A percentile compares a stretch with the other conserved stretches of the same genome.
Evolutionary conservation across 2,329 filamentous ascomycete species (phyloP).

Genomic region (Hymenoscyphus infarciens): DNA sequence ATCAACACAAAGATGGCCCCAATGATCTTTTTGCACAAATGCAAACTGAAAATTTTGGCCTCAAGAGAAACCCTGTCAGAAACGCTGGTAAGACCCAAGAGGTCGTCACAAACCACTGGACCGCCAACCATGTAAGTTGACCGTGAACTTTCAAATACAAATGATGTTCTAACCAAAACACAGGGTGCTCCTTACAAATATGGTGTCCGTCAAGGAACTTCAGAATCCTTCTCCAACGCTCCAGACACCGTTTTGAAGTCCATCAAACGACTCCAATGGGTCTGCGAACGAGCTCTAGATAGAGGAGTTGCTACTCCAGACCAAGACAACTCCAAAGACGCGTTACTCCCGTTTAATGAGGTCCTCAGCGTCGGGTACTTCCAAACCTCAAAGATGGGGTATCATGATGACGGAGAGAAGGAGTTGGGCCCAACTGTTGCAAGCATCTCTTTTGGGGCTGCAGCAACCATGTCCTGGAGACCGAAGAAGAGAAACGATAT

Average conservation of each 20-base stretch:
- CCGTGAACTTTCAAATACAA: background rate
- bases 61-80: conserved; percentile 45
- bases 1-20: conserved; percentile 50
- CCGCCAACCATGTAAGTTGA: conserved; percentile 48
- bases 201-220: conserved; percentile 49
- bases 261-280: conserved; percentile 54
- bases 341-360: conserved; percentile 53
- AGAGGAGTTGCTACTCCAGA: background rate
- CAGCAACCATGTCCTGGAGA: conserved; percentile 55
- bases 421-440: conserved; percentile 61
- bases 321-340: conserved; percentile 32
- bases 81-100: conserved; percentile 38
- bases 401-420: conserved; percentile 64
- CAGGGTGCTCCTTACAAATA: conserved; percentile 66
- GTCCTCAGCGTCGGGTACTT: conserved; percentile 61
- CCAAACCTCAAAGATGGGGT: conserved; percentile 54
- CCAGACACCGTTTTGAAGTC: conserved; percentile 47
- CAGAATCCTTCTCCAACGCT: conserved; percentile 47
- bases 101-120: conserved; percentile 49
- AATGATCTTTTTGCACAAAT: conserved; percentile 56
- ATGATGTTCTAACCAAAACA: conserved; percentile 15
- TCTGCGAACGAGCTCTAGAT: conserved; percentile 42
- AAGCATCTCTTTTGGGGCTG: conserved; percentile 56
- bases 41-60: conserved; percentile 42
- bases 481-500: conserved; percentile 44